Base-by-base conservation (phyloP, 768 basidiomycete genomes). In the Suillus weaverae region DNA sequence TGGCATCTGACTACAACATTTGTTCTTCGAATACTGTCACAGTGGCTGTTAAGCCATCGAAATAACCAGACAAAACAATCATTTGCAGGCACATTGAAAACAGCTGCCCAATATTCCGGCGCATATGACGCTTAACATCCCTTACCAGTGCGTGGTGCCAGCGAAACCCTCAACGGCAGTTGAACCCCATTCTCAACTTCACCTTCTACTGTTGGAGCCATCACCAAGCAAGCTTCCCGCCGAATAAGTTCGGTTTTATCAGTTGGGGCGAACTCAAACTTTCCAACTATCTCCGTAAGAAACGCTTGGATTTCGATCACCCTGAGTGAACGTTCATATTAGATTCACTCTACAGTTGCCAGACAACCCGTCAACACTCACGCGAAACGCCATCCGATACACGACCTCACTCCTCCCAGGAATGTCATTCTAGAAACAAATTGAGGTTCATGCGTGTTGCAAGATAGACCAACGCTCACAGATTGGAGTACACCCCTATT, bases 241-340 rank as follows among this genome's bases (percentile, higher is more conserved):
- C 71, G 60, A 41, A 82, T 63, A 41, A 62, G 70, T 48, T 72
- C 68, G 26, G 70, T 64, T 26, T 69, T 71, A 5, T 76, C 72
- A 20, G 77, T 77, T 62, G 71, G 69, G 48, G 69, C 65, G 66
- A 88, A 84, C 67, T 87, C 83, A 68, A 89, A 86, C 67, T 83
- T 79, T 39, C 79, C 73, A 46, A 88, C 63, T 26, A 86, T 76
- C 69, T 87, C 86, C 30, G 84, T 80, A n/a, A 88, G 69, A 73
- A 89, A 86, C 0, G 82, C 79, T 66, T 89, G 87, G 18, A 88
- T 70, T 70, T 89, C 86, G 46, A 81, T 70, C 0, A 86, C 69
- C 5, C 78, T 79, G 66, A 50, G 1, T 26, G 13, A 41, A 35
- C 50, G n/a, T 33, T 9, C 61, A 32, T n/a, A 11, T 33, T 7